Evolutionary conservation across 495 filamentous ascomycete genomes (phyloP), one percentile per base, ranked within the genome.

Genomic region (Parathielavia appendiculata): DNA sequence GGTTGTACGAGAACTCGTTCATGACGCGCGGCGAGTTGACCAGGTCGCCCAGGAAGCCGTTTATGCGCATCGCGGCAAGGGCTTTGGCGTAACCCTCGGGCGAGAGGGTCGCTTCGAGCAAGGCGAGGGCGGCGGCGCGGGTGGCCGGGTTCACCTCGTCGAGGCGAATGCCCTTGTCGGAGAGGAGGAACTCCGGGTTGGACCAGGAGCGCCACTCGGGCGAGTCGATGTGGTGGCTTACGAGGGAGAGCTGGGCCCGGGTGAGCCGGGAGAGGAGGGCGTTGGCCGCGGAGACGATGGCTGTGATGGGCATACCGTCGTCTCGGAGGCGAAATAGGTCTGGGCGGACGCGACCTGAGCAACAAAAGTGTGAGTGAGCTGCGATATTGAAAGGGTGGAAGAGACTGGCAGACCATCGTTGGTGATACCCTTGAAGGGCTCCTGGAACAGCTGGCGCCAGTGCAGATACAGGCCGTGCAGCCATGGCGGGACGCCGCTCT

Each of bases 1-100:
- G 86, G 72, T 90, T 89, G 76, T 90, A 91, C 45, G 81, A 85
- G 71, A 82, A 76, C 66, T 87, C 81, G 73, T 89, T 90, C 76
- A 87, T 83, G 34, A 91, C 80, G 16, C 69, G 67, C 0, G 79
- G 76, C 6, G 81, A 79, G 34, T 78, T 64, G 32, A 85, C 82
- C 9, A 91, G 75, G 47, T 87, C 79, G 57, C 87, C 88, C 4
- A 91, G 80, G 76, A 90, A 91, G 61, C 84, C 82, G 73, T 91
- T 91, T 69, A 87, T 87, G 65, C 83, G 81, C 83, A 89, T 89
- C 7, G 85, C 85, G 17, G 68, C 77, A 38, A 83, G 64, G 56
- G 86, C 86, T 62, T 90, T 90, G 32, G 76, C 73, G 72, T 90
- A 91, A 40, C 88, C 87, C 61, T 85, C 82, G 0, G 79, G 75